Evolutionary conservation across 768 basidiomycete species (phyloP), one percentile per base, ranked within the genome.

Genomic region (Russula lepida): DNA sequence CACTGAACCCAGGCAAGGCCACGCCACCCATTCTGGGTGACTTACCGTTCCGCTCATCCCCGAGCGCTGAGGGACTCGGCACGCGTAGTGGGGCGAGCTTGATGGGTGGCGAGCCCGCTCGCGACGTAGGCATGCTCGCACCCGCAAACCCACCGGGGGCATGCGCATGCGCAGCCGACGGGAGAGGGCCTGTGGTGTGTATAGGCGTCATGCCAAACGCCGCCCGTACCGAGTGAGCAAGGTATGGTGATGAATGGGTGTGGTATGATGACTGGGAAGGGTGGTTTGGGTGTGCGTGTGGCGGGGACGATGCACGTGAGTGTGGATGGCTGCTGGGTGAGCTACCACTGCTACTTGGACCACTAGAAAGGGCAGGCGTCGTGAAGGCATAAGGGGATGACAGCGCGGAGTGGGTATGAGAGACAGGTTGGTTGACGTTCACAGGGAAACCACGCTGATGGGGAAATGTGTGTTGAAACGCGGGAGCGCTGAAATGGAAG

Each of bases 151-250:
- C 51, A 32, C 54, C 54, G 33, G 53, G 47, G 46, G 54, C 50
- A 25, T 54, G 58, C 44, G 43, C 28, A 56, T 59, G 69, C 60
- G 47, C 63, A 37, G 28, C 66, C 41, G 28, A 67, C 69, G 74
- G 62, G 73, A 75, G 72, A 3, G 76, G 72, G n/a, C 69, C 62
- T 53, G 69, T 68, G 46, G 70, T 67, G 61, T 80, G 80, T 41
- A 92, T 91, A 0, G 90, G 91, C 6, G 92, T 93, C 89, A 94
- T 95, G 4, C 89, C 91, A 65, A 97, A 97, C 51, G 92, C 93
- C 33, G 86, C 78, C 41, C 89, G 84, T 25, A 95, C 87, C 0
- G 87, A 89, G 69, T 91, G 88, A 4, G 89, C 90, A 39, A 95
- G 81, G 68, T 89, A 57, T 8, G 58, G 58, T 51, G 59, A 62